Base-by-base conservation (phyloP, 345 rosid species). In the Sapria himalayana region DNA sequence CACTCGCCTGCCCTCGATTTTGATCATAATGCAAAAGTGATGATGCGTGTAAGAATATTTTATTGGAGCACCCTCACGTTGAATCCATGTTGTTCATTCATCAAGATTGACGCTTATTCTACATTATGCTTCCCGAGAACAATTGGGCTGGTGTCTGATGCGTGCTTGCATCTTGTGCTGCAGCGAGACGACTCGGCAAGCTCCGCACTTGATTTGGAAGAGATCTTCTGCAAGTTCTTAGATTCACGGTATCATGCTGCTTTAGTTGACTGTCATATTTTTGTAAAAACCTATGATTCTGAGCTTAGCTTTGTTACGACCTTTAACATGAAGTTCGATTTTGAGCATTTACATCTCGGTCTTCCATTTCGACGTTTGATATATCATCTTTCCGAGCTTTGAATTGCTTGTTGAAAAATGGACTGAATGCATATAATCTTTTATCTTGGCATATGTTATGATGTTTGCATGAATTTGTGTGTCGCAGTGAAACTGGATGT, bases 131-230 rank as follows among this genome's bases (percentile, higher is more conserved):
- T 4, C 10, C 5, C 15, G n/a, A 10, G 15, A 12, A 33, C 37
- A 12, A 33, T 9, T n/a, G 12, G 8, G 3, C 14, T 34, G 13
- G 4, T 34, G 13, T 18, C 22, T 18, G 9, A 19, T 5, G 4
- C 21, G 8, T 19, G 13, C 4, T 15, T 20, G 10, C 22, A n/a
- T 19, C 13, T 38, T 19, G 9, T 38, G 2, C 22, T 18, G n/a
- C 43, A 39, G 43, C 6, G 9, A 15, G 43, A 39, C 22, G n/a
- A 18, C 14, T 2, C 9, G 9, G 25, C 19, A 27, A 27, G 23
- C 22, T 39, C 25, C n/a, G 21, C 10, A 20, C n/a, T 39, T 39
- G 25, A 39, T 21, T 5, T 39, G 24, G 43, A 39, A 19, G 43
- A 16, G 22, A 5, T 39, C 13, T 12, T 39, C 22, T 20, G 8